Evolutionary conservation across 129 eudicot species (phyloP).

Genomic region (Tanacetum coccineum): DNA sequence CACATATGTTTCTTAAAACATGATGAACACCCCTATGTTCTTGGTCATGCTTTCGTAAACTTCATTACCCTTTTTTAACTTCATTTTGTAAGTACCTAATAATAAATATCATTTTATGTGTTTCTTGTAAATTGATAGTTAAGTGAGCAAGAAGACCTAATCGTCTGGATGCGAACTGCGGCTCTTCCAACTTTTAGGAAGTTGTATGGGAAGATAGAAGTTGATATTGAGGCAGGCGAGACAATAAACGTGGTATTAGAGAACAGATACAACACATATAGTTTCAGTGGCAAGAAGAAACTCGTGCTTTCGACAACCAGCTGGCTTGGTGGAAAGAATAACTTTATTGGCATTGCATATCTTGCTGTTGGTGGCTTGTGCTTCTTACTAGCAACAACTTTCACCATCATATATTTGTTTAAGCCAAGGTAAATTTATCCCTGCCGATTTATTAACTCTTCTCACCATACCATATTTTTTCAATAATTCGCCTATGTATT

Average conservation of each 20-base stretch:
- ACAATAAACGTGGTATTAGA: conserved; percentile 49
- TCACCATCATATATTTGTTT: conserved; percentile 69
- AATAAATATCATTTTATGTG: background rate
- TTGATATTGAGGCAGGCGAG: conserved; percentile 68
- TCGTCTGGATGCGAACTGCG: conserved; percentile 99
- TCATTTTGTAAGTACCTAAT: conserved; percentile 9
- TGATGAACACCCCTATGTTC: too few species aligned
- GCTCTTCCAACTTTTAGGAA: conserved; percentile 99
- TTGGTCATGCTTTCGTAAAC: too few species aligned
- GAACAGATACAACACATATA: conserved; percentile 85
- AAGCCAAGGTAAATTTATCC: conserved; percentile 67
- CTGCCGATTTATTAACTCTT: background rate
- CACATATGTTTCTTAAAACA: too few species aligned
- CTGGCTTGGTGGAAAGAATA: conserved; percentile 98
- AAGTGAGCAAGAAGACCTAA: conserved; percentile 87
- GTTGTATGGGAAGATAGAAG: conserved; percentile 87
- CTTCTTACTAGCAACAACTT: conserved; percentile 67
- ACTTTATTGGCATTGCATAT: conserved; percentile 91
- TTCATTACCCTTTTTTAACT: background rate
- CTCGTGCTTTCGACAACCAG: conserved; percentile 93
- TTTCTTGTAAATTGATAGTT: conserved; percentile 39
- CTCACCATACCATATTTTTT: too few species aligned
- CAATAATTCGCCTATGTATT: too few species aligned
- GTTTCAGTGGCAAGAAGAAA: conserved; percentile 91
- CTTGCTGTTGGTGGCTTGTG: conserved; percentile 91